Evolutionary conservation across 805 yeast species (phyloP), one percentile per base, ranked within the genome.

Genomic region (Spathaspora gorwiae): DNA sequence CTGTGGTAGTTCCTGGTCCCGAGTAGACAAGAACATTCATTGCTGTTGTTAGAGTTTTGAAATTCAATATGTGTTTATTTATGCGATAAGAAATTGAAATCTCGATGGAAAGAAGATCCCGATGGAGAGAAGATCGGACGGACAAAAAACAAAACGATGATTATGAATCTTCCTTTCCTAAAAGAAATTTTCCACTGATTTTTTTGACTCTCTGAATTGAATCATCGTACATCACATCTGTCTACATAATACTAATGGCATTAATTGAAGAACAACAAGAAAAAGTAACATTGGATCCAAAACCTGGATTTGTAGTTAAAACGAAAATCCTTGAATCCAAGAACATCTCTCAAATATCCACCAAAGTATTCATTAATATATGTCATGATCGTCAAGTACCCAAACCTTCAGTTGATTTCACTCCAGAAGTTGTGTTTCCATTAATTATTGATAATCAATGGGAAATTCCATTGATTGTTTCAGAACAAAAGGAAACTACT

Each of bases 1-100:
- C 95, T 1, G 84, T 75, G 0, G 97, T 87, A 6, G 97, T 79
- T 1, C 99, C 99, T 1, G 88, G 84, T 39, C 66, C 66, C n/a
- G 68, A 52, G 40, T 67, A 66, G 1, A 67, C 69, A 39, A 66
- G 54, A 7, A 65, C 69, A 50, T 67, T 67, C 72, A 67, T 67
- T 3, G 29, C 24, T 35, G 26, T 19, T 3, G 24, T 19, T 19
- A 19, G 24, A 19, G 24, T 14, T 39, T 24, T 36, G 14, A 24
- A 24, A 13, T 24, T 36, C 13, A 36, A 11, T 36, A n/a, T 11
- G 14, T 10, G 31, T 35, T 30, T 34, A 14, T 34, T 33, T 13
- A 27, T 32, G 8, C 8, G 9, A 12, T 37, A 26, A 37, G n/a
- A 37, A 37, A 11, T n/a, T 2, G 34, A 31, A n/a, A 11, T 19